Conservation (phyloP, 2,329 filamentous ascomycete genomes). For the Colletotrichum sp. region DNA sequence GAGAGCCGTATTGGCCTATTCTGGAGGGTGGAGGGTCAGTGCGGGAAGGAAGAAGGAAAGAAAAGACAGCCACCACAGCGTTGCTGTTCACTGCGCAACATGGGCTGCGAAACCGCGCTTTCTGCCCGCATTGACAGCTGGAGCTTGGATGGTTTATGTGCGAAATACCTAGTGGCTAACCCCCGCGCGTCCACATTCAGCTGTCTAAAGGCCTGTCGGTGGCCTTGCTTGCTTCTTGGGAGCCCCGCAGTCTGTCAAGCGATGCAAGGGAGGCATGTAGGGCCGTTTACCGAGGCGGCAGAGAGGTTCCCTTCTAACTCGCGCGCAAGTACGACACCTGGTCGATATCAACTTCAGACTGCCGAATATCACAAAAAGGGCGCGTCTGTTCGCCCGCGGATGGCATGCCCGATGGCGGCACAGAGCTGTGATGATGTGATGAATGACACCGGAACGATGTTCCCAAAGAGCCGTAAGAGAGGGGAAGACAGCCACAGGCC, state of each 20-base stretch:
- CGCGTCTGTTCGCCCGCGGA: background rate
- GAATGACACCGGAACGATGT: background rate
- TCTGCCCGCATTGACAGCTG: conserved; percentile 7
- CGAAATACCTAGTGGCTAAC: background rate
- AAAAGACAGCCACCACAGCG: background rate
- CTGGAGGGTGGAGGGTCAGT: background rate
- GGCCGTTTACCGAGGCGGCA: background rate
- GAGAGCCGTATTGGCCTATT: background rate
- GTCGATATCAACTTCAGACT: background rate
- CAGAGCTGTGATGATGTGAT: background rate
- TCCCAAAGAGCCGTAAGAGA: background rate
- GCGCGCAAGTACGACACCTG: background rate
- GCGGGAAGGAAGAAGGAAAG: background rate
- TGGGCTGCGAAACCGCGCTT: background rate
- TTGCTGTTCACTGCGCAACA: background rate
- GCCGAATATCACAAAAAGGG: background rate
- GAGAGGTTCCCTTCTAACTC: background rate
- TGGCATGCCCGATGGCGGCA: background rate
- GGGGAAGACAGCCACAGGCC: background rate
- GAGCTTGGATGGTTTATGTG: background rate
- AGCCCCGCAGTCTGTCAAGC: background rate
- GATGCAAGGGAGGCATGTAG: background rate
- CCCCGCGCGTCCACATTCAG: background rate
- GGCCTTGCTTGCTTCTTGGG: background rate
- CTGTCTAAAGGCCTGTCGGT: background rate